Percentiles rank a stretch among this genome's conserved stretches.
phyloP scores from a whole-genome alignment of 305 asterid genomes.

The Galium porrigens region DNA sequence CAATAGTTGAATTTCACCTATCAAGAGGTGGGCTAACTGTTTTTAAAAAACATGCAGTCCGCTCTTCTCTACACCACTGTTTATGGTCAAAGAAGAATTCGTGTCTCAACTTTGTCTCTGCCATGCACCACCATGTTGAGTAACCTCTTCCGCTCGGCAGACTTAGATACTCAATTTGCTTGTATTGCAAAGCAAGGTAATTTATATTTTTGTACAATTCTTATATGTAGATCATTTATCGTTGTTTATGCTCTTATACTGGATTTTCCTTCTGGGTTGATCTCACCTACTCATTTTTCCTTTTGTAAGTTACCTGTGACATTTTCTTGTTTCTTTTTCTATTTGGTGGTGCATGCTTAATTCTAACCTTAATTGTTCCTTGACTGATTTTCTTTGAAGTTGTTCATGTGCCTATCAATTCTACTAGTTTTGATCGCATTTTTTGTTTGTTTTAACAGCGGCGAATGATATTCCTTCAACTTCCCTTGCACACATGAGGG shows the following conservation, averaged over 20 bases:
- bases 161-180: constrained; percentile 67
- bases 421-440: constrained; percentile 23
- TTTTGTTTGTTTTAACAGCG: constrained; percentile 28
- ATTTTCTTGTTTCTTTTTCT: not conserved
- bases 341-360: not conserved
- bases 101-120: constrained; percentile 67
- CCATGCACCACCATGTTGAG: constrained; percentile 71
- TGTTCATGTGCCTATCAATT: constrained; percentile 5
- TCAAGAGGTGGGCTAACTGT: constrained; percentile 12
- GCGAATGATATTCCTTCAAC: constrained; percentile 63
- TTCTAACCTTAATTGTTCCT: constrained; percentile 4
- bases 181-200: constrained; percentile 70
- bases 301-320: not conserved
- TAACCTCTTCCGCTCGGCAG: constrained; percentile 72
- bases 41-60: constrained; percentile 31
- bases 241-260: not conserved
- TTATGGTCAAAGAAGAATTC: constrained; percentile 76
- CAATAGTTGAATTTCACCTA: not conserved
- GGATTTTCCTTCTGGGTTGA: not conserved
- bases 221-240: not conserved
- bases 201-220: not conserved
- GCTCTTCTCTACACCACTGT: constrained; percentile 79
- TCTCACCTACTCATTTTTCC: not conserved
- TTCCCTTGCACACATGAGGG: constrained; percentile 58
- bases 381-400: not conserved